phyloP scores from a whole-genome alignment of 1,284 basidiomycete genomes.

The Cutaneotrichosporon dermatis region DNA sequence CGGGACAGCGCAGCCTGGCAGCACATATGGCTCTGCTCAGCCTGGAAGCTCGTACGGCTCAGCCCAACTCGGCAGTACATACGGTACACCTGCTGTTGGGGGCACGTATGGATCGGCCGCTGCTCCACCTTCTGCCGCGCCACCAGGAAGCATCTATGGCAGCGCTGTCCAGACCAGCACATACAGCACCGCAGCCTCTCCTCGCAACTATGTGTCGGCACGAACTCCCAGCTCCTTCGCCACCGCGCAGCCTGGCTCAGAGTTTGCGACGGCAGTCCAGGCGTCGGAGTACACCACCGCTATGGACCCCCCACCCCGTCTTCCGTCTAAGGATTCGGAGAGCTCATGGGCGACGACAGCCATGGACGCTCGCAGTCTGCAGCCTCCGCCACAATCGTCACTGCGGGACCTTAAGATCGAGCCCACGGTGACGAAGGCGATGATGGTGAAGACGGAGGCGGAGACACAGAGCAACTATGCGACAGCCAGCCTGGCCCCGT shows the following conservation, averaged over 20 bases:
- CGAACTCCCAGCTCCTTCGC: too few relatives aligned
- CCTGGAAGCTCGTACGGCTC: neutral
- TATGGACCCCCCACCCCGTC: too few relatives aligned
- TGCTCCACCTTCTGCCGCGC: neutral
- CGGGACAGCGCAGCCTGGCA: neutral
- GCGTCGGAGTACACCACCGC: too few relatives aligned
- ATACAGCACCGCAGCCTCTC: neutral
- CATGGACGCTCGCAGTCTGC: too few relatives aligned
- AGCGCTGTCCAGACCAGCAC: neutral
- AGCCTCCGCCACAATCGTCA: too few relatives aligned
- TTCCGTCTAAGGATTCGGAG: too few relatives aligned
- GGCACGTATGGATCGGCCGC: neutral
- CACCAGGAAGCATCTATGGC: slow-evolving; percentile 1
- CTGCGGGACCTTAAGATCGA: too few relatives aligned
- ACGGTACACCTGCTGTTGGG: neutral
- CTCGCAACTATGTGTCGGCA: neutral
- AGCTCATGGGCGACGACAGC: too few relatives aligned
- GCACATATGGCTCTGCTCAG: neutral
- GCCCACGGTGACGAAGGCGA: too few relatives aligned
- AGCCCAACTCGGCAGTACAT: neutral
- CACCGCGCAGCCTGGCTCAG: too few relatives aligned
- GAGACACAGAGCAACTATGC: neutral
- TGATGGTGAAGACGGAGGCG: too few relatives aligned
- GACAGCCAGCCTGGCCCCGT: neutral
- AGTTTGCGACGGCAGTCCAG: too few relatives aligned